Conservation (phyloP, 176 grass and related monocot species). For the Hordeum marinum region DNA sequence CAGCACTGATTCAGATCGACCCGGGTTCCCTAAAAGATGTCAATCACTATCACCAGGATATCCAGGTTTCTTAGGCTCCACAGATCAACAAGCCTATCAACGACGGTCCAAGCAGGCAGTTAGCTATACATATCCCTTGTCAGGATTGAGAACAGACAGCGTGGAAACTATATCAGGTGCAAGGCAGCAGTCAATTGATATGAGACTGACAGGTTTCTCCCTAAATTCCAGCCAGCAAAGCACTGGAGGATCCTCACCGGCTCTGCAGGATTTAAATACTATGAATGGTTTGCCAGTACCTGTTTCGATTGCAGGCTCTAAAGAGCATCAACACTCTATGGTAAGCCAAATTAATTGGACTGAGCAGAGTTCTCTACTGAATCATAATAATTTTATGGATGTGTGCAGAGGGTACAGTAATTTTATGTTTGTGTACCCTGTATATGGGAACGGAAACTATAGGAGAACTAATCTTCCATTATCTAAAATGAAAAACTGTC, state of each 20-base stretch:
- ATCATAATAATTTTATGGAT: not conserved
- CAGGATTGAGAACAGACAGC: not conserved
- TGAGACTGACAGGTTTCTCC: conserved; percentile 7
- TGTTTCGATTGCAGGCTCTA: not conserved
- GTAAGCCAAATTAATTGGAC: not conserved
- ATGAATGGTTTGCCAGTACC: conserved; percentile 3
- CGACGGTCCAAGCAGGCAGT: conserved; percentile 16
- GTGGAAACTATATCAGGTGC: not conserved
- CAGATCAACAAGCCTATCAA: conserved; percentile 5
- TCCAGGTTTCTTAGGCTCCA: conserved; percentile 2
- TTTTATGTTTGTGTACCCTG: no score
- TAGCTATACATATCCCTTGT: conserved; percentile 6
- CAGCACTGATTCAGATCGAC: conserved; percentile 8
- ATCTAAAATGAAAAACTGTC: not conserved
- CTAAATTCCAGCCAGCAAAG: conserved; percentile 12
- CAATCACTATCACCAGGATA: conserved; percentile 20
- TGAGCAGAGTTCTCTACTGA: no score
- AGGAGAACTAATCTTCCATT: no score
- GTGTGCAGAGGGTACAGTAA: not conserved
- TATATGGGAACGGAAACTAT: no score
- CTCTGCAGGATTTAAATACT: conserved; percentile 4
- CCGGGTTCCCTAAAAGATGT: conserved; percentile 14
- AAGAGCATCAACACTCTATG: conserved; percentile 26
- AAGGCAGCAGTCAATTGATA: not conserved
- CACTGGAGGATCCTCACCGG: conserved; percentile 6